Percentiles rank a stretch among this genome's conserved stretches.
These are phyloP conservation scores for Myriangium duriaei DNA, from an alignment of 2,329 filamentous ascomycete genomes.

Conservation along the genomic window DNA sequence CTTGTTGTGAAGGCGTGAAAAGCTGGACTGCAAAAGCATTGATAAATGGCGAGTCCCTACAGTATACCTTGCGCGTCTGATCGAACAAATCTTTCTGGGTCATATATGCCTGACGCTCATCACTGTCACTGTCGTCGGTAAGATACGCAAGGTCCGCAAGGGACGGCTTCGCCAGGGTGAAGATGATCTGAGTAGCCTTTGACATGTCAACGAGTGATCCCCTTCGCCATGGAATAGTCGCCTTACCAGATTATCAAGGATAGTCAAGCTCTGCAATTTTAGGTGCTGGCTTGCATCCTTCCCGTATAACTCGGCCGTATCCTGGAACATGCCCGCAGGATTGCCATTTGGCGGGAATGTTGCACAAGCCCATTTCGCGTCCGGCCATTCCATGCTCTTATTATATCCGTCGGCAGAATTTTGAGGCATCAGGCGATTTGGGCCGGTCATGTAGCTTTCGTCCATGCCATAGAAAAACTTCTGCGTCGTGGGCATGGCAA, in stretches of 20 bases:
- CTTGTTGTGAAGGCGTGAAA: slow-evolving; percentile 35
- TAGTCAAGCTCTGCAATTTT: slow-evolving; percentile 47
- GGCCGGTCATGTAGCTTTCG: background rate
- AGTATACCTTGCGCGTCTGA: slow-evolving; percentile 50
- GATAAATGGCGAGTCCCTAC: slow-evolving; percentile 40
- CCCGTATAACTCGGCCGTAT: slow-evolving; percentile 15
- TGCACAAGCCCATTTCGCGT: slow-evolving; percentile 7
- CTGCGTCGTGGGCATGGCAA: background rate
- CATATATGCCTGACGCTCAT: slow-evolving; percentile 48
- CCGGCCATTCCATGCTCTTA: slow-evolving; percentile 6
- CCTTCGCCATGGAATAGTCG: too few species aligned
- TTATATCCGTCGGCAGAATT: slow-evolving; percentile 1
- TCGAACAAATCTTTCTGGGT: slow-evolving; percentile 51
- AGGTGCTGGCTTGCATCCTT: slow-evolving; percentile 34
- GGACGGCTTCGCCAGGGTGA: slow-evolving; percentile 43
- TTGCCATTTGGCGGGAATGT: background rate
- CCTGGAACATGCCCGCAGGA: slow-evolving; percentile 1
- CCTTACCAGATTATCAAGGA: slow-evolving; percentile 47
- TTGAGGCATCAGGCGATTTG: background rate
- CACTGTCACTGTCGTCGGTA: slow-evolving; percentile 42
- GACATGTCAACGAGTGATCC: too few species aligned
- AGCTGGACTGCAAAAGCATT: slow-evolving; percentile 26
- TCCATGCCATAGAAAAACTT: slow-evolving; percentile 3
- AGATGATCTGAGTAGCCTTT: slow-evolving; percentile 43
- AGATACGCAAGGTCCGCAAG: slow-evolving; percentile 46